Conservation (phyloP, 1,284 basidiomycete species). For the Anthracocystis setariae region DNA sequence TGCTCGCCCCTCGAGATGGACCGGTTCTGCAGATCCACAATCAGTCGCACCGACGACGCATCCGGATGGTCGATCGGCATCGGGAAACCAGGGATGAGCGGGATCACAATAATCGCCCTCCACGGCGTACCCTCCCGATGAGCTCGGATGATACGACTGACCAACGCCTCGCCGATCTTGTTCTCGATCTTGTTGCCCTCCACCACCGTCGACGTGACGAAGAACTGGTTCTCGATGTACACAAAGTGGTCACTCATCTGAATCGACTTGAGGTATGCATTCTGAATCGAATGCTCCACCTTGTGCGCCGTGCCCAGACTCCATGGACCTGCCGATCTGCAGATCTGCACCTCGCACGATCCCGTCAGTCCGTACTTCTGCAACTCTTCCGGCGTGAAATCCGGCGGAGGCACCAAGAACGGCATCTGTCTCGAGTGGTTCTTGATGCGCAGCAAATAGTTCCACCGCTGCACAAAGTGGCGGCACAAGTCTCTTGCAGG, state of each 20-base stretch:
- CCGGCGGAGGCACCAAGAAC: constrained; percentile 91
- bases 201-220: constrained; percentile 92
- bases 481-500: constrained; percentile 93
- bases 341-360: constrained; percentile 97
- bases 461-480: constrained; percentile 90
- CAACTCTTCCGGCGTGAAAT: constrained; percentile 86
- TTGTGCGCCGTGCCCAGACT: constrained; percentile 87
- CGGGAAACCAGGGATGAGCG: constrained; percentile 91
- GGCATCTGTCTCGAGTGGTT: constrained; percentile 93
- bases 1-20: constrained; percentile 87
- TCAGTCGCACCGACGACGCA: constrained; percentile 80
- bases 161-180: constrained; percentile 91
- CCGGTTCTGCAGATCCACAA: constrained; percentile 74
- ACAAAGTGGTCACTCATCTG: constrained; percentile 83
- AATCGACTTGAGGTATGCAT: constrained; percentile 90
- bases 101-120: constrained; percentile 93
- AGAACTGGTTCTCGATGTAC: constrained; percentile 91
- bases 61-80: constrained; percentile 92
- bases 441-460: constrained; percentile 65
- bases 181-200: constrained; percentile 91
- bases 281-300: constrained; percentile 92
- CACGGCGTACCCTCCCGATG: constrained; percentile 83
- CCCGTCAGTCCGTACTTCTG: constrained; percentile 85
- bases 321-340: constrained; percentile 94
- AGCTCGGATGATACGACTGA: constrained; percentile 88